Conservation (phyloP, 208 protist genomes). For the Acanthamoeba rhysodes region DNA sequence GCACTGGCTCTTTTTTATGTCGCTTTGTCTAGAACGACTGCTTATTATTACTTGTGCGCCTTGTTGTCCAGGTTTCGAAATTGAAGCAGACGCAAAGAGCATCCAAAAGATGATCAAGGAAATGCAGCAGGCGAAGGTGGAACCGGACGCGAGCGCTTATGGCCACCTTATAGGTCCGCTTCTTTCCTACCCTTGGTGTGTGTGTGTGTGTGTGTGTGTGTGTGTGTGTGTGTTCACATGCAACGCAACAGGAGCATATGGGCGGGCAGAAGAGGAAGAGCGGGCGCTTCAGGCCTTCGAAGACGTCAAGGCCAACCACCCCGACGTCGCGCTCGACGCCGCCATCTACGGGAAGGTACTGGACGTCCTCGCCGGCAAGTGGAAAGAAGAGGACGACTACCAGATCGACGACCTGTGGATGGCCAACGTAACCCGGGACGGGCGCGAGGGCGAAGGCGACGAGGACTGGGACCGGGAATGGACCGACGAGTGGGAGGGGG, state of each 20-base stretch:
- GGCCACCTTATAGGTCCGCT: slow-evolving; percentile 18
- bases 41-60: not conserved
- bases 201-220: not conserved
- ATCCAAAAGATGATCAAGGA: not conserved
- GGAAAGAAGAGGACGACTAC: slow-evolving; percentile 54
- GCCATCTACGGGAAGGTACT: slow-evolving; percentile 35
- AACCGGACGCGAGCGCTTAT: not conserved
- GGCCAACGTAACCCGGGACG: not conserved
- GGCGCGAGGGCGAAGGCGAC: not conserved
- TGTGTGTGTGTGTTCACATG: no score
- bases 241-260: not conserved
- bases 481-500: not conserved
- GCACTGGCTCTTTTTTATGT: not conserved
- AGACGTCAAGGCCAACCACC: not conserved
- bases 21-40: no score
- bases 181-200: not conserved
- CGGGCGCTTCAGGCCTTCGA: not conserved
- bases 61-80: not conserved
- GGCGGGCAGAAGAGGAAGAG: not conserved
- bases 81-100: not conserved
- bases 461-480: slow-evolving; percentile 1
- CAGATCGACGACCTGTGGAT: slow-evolving; percentile 51
- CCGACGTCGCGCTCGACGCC: not conserved
- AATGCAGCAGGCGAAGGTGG: not conserved
- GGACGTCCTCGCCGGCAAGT: slow-evolving; percentile 23